Conservation (phyloP, 768 basidiomycete species). For the Pleurotus sapidus region DNA sequence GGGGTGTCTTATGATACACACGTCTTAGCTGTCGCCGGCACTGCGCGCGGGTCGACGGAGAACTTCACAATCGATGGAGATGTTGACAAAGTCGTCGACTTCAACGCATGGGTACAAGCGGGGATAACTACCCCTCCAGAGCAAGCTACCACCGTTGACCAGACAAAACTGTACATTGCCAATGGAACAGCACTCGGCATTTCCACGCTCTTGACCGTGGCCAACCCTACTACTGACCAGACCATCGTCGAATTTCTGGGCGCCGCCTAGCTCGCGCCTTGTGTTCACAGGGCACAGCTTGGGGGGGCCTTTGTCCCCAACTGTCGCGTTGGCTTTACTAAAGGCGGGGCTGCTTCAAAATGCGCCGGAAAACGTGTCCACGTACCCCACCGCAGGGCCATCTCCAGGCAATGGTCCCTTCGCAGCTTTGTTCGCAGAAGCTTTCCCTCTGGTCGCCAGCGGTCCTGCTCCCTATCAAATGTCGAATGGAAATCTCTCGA, state of each 20-base stretch:
- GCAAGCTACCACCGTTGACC: background rate
- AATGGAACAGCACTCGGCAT: background rate
- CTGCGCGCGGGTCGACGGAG: background rate
- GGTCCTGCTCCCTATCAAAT: background rate
- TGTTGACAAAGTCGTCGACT: conserved; percentile 2
- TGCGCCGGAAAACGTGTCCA: background rate
- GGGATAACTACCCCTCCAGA: background rate
- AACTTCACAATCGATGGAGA: background rate
- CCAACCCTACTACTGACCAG: background rate
- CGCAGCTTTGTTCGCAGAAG: background rate
- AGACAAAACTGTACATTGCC: background rate
- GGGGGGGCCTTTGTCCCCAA: background rate
- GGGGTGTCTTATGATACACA: background rate
- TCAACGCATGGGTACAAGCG: conserved; percentile 1
- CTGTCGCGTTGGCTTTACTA: background rate
- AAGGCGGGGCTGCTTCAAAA: background rate
- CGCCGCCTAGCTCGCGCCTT: background rate
- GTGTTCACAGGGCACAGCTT: conserved; percentile 7
- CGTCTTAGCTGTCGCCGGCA: conserved; percentile 2
- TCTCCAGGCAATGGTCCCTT: background rate
- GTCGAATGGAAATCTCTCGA: background rate
- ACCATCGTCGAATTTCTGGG: background rate
- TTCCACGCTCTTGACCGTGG: background rate
- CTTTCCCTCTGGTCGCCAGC: background rate
- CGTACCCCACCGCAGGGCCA: background rate